Evolutionary conservation across 2,329 filamentous ascomycete genomes (phyloP).

Genomic region (Colletotrichum sp.): DNA sequence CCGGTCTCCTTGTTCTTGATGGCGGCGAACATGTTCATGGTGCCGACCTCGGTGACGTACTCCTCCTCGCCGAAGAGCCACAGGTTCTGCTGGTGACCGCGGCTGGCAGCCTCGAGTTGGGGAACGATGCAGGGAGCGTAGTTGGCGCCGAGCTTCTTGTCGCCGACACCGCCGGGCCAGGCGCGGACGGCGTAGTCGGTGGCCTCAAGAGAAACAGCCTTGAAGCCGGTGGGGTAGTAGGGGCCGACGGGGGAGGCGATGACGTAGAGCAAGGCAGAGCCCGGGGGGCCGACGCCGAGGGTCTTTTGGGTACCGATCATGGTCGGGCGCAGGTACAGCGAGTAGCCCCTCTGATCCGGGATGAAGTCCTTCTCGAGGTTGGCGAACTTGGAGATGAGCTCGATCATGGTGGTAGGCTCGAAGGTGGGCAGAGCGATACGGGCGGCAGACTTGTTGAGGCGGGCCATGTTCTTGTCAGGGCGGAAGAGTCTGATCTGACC

Average conservation of each 20-base stretch:
- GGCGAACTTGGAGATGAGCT: slow-evolving; percentile 81
- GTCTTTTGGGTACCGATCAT: slow-evolving; percentile 98
- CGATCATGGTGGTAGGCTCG: slow-evolving; percentile 73
- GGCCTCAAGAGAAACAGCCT: slow-evolving; percentile 92
- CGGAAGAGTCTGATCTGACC: slow-evolving; percentile 88
- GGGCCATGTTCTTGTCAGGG: slow-evolving; percentile 94
- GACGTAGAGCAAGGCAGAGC: slow-evolving; percentile 89
- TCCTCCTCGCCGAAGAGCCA: slow-evolving; percentile 98
- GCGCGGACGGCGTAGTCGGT: slow-evolving; percentile 96
- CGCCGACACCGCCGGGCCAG: slow-evolving; percentile 96
- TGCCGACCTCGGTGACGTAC: slow-evolving; percentile 95
- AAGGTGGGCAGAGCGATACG: slow-evolving; percentile 95
- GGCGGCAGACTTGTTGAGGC: slow-evolving; percentile 88
- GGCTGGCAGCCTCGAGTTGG: slow-evolving; percentile 87
- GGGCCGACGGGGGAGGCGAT: slow-evolving; percentile 97
- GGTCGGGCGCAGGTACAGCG: slow-evolving; percentile 92
- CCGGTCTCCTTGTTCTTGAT: slow-evolving; percentile 86
- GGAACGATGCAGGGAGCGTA: slow-evolving; percentile 99
- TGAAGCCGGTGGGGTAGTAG: slow-evolving; percentile 98
- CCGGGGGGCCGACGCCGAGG: slow-evolving; percentile 89
- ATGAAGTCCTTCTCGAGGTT: slow-evolving; percentile 89
- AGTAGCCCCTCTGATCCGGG: slow-evolving; percentile 85
- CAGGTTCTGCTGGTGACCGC: slow-evolving; percentile 96
- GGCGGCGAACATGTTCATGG: slow-evolving; percentile 97
- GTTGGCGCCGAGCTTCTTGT: slow-evolving; percentile 98